phyloP scores from a whole-genome alignment of 2,329 filamentous ascomycete species.

The Dactylonectria macrodidyma region DNA sequence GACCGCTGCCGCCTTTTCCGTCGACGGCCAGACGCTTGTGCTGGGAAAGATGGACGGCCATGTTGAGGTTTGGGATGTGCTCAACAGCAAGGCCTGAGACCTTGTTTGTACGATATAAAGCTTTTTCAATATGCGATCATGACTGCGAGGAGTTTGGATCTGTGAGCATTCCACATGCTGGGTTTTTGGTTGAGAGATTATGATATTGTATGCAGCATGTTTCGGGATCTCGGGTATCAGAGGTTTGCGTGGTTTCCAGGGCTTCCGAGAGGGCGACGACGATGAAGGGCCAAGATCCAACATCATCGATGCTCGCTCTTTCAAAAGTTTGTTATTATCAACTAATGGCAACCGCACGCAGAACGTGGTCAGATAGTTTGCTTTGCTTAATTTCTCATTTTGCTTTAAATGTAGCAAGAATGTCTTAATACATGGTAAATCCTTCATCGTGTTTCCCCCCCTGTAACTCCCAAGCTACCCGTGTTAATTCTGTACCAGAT shows the following conservation, averaged over 20 bases:
- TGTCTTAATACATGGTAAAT: slow-evolving; percentile 4
- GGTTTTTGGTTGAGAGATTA: neutral
- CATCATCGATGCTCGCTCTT: neutral
- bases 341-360: slow-evolving; percentile 17
- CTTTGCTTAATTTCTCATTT: too few species aligned
- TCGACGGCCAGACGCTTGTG: slow-evolving; percentile 49
- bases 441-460: neutral
- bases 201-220: neutral
- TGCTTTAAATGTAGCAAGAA: neutral
- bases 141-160: neutral
- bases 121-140: neutral
- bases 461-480: neutral
- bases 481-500: neutral
- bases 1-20: slow-evolving; percentile 55
- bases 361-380: neutral
- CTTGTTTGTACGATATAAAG: neutral
- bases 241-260: neutral
- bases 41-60: slow-evolving; percentile 54
- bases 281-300: slow-evolving; percentile 3
- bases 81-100: slow-evolving; percentile 34
- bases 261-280: neutral
- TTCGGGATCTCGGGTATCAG: neutral
- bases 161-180: neutral
- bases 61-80: slow-evolving; percentile 54
- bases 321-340: slow-evolving; percentile 20